Evolutionary conservation across 306 rosid species (phyloP), one percentile per base, ranked within the genome.

Genomic region (Cicer yamashitae): DNA sequence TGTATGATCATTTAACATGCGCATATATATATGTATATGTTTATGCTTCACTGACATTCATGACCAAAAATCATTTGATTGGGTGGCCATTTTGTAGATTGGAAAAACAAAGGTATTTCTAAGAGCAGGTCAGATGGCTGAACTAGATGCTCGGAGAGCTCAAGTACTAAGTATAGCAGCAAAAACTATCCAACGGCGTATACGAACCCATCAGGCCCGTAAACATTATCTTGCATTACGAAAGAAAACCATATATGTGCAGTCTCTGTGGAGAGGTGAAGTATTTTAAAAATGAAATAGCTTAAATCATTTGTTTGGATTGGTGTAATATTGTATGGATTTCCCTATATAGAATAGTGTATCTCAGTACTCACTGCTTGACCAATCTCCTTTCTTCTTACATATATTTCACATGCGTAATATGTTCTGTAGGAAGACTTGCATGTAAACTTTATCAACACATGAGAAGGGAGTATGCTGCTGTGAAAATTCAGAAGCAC

Each of bases 101-200:
- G 99, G 99, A 69, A 87, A 87, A 87, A 92, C 99, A 77, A 96
- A 96, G 86, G 79, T 96, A 58, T 96, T 96, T 86, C 87, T 96
- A 25, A 90, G 99, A 81, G 99, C 99, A 44, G 99, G 99, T 79
- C 99, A 96, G 88, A 96, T 96, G 99, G 99, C 99, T 41, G 99
- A 96, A 79, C 76, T 96, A 81, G 99, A 96, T 77, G 96, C 98
- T 77, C 75, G 87, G 40, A 90, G 99, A 84, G 84, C 99, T 51
- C 90, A 88, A 83, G 91, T 90, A 77, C 90, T 96, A 45, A 84
- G 93, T 76, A 71, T 4, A 67, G 99, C 98, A 7, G 99, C 99
- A 66, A 96, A 89, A 87, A 83, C 85, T 67, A 87, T 96, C 82
- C 99, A 96, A 84, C 77, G 89, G 63, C 97, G 97, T 56, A 43